Conservation (phyloP, 139 green algal species). For the Chlorella sorokiniana region DNA sequence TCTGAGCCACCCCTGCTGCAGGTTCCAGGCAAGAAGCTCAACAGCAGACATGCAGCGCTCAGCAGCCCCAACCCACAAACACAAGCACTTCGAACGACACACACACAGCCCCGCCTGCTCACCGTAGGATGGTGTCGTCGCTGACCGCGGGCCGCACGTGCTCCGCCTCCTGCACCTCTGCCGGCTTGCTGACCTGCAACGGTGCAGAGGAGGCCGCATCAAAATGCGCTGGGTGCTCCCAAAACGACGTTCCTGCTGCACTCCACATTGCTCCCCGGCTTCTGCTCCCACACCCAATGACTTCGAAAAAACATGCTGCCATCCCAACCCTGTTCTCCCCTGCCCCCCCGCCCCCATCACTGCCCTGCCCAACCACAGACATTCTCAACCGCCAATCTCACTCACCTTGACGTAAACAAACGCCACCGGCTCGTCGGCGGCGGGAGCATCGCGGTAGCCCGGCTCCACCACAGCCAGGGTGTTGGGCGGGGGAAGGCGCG, state of each 20-base stretch:
- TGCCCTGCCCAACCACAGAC: too few relatives aligned
- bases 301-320: too few relatives aligned
- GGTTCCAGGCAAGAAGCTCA: background rate
- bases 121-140: slow-evolving; percentile 57
- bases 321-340: too few relatives aligned
- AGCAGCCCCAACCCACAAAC: background rate
- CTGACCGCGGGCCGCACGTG: slow-evolving; percentile 23
- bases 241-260: too few relatives aligned
- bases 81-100: too few relatives aligned
- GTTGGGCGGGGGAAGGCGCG: slow-evolving; percentile 66
- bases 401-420: slow-evolving; percentile 80
- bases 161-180: slow-evolving; percentile 57
- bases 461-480: slow-evolving; percentile 68
- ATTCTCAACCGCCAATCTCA: background rate
- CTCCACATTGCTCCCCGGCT: too few relatives aligned
- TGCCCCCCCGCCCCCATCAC: background rate
- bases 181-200: slow-evolving; percentile 63
- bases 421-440: slow-evolving; percentile 57
- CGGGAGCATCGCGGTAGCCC: slow-evolving; percentile 76
- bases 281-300: too few relatives aligned
- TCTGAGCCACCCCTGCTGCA: background rate
- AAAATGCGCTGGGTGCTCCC: too few relatives aligned
- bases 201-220: background rate
- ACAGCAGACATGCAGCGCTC: background rate
- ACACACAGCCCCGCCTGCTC: background rate